Percentiles rank a stretch among this genome's conserved stretches.
Evolutionary conservation across 441 rosid species (phyloP).

Genomic region (Aleurites moluccanus): DNA sequence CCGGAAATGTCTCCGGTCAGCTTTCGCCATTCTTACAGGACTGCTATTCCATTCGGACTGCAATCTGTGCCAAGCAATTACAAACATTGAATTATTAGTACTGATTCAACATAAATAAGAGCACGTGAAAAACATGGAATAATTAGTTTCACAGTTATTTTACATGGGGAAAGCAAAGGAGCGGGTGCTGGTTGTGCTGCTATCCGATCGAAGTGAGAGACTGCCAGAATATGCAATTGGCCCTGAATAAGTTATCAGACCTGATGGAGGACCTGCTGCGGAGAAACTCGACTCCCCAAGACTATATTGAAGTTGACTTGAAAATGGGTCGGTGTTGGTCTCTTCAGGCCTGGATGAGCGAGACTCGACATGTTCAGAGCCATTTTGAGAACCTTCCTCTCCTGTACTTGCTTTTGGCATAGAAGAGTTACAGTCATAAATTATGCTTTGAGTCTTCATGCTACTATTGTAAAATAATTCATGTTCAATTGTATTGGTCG

Average conservation of each 20-base stretch:
- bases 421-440: conserved; percentile 25
- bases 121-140: neutral
- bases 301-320: conserved; percentile 31
- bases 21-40: conserved; percentile 85
- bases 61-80: conserved; percentile 44
- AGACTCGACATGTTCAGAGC: conserved; percentile 18
- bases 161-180: conserved; percentile 92
- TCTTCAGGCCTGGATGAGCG: conserved; percentile 27
- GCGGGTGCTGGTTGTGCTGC: conserved; percentile 87
- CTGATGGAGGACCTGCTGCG: conserved; percentile 50
- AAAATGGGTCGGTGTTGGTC: conserved; percentile 20
- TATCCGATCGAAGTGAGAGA: conserved; percentile 73
- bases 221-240: conserved; percentile 70
- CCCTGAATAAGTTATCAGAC: conserved; percentile 66
- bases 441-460: conserved; percentile 33
- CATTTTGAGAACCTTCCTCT: conserved; percentile 21
- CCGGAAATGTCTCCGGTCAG: conserved; percentile 48
- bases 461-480: conserved; percentile 25
- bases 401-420: conserved; percentile 23
- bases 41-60: conserved; percentile 90
- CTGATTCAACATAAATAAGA: neutral
- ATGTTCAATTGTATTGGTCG: conserved; percentile 5
- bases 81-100: neutral
- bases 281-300: conserved; percentile 81
- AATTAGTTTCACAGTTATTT: conserved; percentile 7